Evolutionary conservation across 768 basidiomycete species (phyloP).

Genomic region (Rhodotorula diobovata): DNA sequence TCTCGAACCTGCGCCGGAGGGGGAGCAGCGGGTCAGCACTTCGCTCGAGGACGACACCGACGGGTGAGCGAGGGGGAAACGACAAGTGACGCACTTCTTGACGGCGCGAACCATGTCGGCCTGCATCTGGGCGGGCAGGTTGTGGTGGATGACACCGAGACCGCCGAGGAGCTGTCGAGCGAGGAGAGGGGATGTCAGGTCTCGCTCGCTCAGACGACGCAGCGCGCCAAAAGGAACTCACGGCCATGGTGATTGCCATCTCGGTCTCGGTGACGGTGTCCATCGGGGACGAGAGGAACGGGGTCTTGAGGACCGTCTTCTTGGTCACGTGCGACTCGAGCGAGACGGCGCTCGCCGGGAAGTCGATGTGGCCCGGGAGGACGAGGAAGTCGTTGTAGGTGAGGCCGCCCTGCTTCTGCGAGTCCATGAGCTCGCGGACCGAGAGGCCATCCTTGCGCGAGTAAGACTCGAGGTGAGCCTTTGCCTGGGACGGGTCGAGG

Average conservation of each 20-base stretch:
- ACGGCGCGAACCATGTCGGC: conserved; percentile 96
- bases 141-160: conserved; percentile 97
- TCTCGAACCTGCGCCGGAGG: conserved; percentile 67
- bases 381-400: conserved; percentile 66
- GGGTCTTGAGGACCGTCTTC: conserved; percentile 77
- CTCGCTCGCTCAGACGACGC: no score
- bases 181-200: background rate
- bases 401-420: conserved; percentile 76
- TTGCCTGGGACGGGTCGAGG: conserved; percentile 67
- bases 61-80: background rate
- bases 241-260: conserved; percentile 90
- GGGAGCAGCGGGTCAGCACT: background rate
- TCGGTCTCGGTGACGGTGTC: conserved; percentile 96
- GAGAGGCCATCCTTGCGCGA: conserved; percentile 72
- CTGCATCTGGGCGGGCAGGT: conserved; percentile 79
- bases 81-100: conserved; percentile 52
- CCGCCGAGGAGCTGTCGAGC: conserved; percentile 72
- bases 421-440: conserved; percentile 80
- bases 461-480: conserved; percentile 72
- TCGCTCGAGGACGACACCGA: background rate
- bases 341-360: conserved; percentile 70
- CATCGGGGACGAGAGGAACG: conserved; percentile 97
- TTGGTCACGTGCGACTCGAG: conserved; percentile 83
- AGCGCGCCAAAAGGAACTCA: conserved; percentile 51
- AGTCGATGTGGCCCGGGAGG: conserved; percentile 90